Evolutionary conservation across 1,139 yeast genomes (phyloP).

Genomic region (Suhomyces choctaworum): DNA sequence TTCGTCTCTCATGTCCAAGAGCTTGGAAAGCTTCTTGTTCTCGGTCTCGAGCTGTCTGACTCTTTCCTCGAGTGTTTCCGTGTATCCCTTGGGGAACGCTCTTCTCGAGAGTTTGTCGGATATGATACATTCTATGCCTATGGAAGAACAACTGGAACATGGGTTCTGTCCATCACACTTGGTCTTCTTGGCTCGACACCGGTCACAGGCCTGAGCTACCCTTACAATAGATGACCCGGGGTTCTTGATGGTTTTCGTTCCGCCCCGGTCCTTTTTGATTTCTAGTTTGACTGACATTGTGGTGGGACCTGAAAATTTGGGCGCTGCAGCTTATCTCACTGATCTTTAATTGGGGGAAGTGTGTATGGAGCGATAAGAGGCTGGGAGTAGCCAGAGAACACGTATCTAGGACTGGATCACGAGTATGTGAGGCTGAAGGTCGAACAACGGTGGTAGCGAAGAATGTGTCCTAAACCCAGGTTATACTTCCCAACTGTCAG

Average conservation of each 20-base stretch:
- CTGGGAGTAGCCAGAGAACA: too few relatives aligned
- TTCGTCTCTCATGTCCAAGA: conserved; percentile 62
- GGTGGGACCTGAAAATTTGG: too few relatives aligned
- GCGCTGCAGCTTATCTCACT: too few relatives aligned
- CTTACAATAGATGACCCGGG: conserved; percentile 60
- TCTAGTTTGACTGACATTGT: conserved; percentile 7
- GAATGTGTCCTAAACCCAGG: too few relatives aligned
- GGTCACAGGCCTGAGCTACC: conserved; percentile 83
- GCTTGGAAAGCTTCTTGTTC: conserved; percentile 41
- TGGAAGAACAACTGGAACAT: conserved; percentile 44
- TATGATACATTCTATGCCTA: conserved; percentile 47
- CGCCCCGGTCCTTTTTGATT: conserved; percentile 12
- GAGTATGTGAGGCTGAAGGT: too few relatives aligned
- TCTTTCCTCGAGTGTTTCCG: conserved; percentile 49
- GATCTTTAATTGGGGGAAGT: too few relatives aligned
- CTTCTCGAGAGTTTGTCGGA: conserved; percentile 47
- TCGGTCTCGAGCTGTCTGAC: conserved; percentile 48
- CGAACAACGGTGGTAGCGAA: too few relatives aligned
- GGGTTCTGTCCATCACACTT: conserved; percentile 70
- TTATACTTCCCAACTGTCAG: too few relatives aligned
- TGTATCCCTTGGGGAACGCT: conserved; percentile 28
- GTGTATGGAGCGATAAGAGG: too few relatives aligned
- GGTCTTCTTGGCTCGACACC: conserved; percentile 80
- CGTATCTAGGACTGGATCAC: too few relatives aligned
- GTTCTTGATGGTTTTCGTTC: conserved; percentile 59